These are phyloP conservation scores for Pythium dissimile DNA, from an alignment of 352 stramenopile species.

Conservation along the genomic window DNA sequence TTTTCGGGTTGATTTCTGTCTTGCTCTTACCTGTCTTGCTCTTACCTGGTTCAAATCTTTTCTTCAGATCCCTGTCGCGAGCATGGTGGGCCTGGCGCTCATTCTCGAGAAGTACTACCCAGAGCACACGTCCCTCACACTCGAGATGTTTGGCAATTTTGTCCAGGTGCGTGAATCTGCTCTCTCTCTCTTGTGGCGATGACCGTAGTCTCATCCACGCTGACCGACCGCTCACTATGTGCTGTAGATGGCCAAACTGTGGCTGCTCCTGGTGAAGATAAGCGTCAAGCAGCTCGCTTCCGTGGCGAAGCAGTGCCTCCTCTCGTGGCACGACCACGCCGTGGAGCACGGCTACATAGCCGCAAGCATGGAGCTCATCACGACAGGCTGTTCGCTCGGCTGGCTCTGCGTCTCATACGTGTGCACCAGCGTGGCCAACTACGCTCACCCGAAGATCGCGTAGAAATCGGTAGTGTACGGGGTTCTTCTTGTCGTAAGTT, in stretches of 20 bases:
- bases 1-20: not conserved
- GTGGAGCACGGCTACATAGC: slow-evolving; percentile 57
- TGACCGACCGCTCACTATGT: slow-evolving; percentile 3
- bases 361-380: slow-evolving; percentile 65
- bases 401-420: slow-evolving; percentile 56
- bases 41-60: not conserved
- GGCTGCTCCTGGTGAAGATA: slow-evolving; percentile 76
- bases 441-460: slow-evolving; percentile 23
- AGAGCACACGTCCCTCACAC: slow-evolving; percentile 57
- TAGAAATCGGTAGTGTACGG: too few species aligned
- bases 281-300: slow-evolving; percentile 60
- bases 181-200: not conserved
- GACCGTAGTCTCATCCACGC: not conserved
- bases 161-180: slow-evolving; percentile 38
- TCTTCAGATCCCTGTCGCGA: slow-evolving; percentile 76
- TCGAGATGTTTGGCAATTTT: slow-evolving; percentile 72
- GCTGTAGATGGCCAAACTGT: slow-evolving; percentile 73
- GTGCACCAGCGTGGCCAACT: slow-evolving; percentile 44
- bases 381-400: slow-evolving; percentile 60
- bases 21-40: not conserved
- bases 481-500: too few species aligned
- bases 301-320: slow-evolving; percentile 61
- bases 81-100: slow-evolving; percentile 61
- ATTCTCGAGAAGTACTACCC: slow-evolving; percentile 81
- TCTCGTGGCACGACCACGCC: slow-evolving; percentile 73